These are phyloP conservation scores for Tulasnella sp. DNA, from an alignment of 768 basidiomycete species.

Conservation along the genomic window DNA sequence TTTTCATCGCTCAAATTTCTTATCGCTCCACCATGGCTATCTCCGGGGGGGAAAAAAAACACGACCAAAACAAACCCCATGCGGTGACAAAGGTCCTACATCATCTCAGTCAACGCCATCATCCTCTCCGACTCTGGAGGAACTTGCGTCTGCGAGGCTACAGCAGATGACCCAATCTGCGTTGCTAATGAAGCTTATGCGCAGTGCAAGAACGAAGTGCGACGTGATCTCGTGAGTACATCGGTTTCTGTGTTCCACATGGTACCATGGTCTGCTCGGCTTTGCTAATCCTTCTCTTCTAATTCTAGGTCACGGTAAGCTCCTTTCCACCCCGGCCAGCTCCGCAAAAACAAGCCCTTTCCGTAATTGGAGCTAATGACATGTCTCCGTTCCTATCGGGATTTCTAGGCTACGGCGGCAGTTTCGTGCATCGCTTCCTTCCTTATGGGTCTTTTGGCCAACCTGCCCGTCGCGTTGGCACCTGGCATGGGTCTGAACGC, in stretches of 20 bases:
- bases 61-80: slow-evolving; percentile 27
- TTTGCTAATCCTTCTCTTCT: slow-evolving; percentile 23
- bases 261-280: slow-evolving; percentile 22
- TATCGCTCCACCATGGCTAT: background rate
- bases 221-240: slow-evolving; percentile 47
- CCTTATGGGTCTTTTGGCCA: slow-evolving; percentile 77
- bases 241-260: background rate
- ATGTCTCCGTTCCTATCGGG: background rate
- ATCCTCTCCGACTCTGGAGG: slow-evolving; percentile 73
- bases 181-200: slow-evolving; percentile 27
- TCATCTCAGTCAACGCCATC: slow-evolving; percentile 79
- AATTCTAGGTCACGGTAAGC: slow-evolving; percentile 36
- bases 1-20: background rate
- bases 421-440: slow-evolving; percentile 65
- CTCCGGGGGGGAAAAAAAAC: slow-evolving; percentile 6
- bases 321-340: slow-evolving; percentile 27
- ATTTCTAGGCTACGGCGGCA: slow-evolving; percentile 61
- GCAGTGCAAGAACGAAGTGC: slow-evolving; percentile 36
- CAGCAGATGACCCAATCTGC: slow-evolving; percentile 40
- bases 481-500: slow-evolving; percentile 59
- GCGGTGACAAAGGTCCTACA: slow-evolving; percentile 66
- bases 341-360: background rate
- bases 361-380: background rate
- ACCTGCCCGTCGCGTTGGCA: slow-evolving; percentile 80
- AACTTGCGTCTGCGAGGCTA: slow-evolving; percentile 58